Conservation (phyloP, 2,329 filamentous ascomycete genomes). For the Curvularia spicifera region DNA sequence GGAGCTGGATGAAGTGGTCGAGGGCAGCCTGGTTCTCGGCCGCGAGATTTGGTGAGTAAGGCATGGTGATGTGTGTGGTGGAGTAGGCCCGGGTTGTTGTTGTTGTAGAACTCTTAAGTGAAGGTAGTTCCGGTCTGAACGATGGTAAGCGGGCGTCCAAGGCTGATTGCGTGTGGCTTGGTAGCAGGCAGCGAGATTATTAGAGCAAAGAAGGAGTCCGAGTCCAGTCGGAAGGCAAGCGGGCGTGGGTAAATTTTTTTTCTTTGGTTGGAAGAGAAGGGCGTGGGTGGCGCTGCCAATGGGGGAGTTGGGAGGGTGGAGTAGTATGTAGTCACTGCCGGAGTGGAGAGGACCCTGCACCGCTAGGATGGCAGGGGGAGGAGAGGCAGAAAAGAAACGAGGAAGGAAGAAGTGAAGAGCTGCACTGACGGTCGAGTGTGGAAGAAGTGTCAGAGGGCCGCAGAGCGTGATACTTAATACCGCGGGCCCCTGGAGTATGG, state of each 20-base stretch:
- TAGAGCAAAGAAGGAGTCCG: slow-evolving; percentile 36
- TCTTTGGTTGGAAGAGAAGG: slow-evolving; percentile 23
- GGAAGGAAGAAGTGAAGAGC: slow-evolving; percentile 35
- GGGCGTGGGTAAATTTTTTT: slow-evolving; percentile 23
- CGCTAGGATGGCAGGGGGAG: slow-evolving; percentile 35
- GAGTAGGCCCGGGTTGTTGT: slow-evolving; percentile 12
- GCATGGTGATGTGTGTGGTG: slow-evolving; percentile 46
- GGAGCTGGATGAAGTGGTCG: slow-evolving; percentile 79
- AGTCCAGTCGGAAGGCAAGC: slow-evolving; percentile 27
- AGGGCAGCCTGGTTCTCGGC: slow-evolving; percentile 73
- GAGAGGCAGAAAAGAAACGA: slow-evolving; percentile 27
- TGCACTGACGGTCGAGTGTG: slow-evolving; percentile 38
- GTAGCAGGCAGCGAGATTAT: slow-evolving; percentile 32
- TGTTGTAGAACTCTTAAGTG: slow-evolving; percentile 26
- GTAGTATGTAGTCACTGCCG: slow-evolving; percentile 29
- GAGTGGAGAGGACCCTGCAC: slow-evolving; percentile 36
- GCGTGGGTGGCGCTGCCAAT: slow-evolving; percentile 41
- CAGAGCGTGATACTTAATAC: slow-evolving; percentile 42
- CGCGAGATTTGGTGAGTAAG: slow-evolving; percentile 52
- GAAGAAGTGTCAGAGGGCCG: slow-evolving; percentile 29
- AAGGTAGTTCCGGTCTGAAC: slow-evolving; percentile 12
- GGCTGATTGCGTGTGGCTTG: slow-evolving; percentile 44
- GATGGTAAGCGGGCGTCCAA: slow-evolving; percentile 45
- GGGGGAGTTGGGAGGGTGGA: slow-evolving; percentile 28
- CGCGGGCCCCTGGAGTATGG: slow-evolving; percentile 9